These are phyloP conservation scores for Alternaria burnsii DNA, from an alignment of 2,329 filamentous ascomycete genomes.

Conservation along the genomic window DNA sequence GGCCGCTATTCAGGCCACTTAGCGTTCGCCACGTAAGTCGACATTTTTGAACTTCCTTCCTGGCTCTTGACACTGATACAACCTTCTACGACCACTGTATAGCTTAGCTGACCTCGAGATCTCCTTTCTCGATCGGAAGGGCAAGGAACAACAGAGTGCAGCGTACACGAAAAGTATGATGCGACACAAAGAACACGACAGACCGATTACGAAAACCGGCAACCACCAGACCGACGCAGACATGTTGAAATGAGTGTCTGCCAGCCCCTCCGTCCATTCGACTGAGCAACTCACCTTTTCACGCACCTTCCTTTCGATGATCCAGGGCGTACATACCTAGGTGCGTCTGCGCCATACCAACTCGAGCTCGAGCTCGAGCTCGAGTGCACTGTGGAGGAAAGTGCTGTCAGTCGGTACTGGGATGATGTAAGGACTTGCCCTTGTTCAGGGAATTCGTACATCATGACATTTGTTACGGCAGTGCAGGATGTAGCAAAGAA, in stretches of 20 bases:
- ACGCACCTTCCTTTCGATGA: background rate
- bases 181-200: slow-evolving; percentile 31
- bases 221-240: background rate
- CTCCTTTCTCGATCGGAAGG: slow-evolving; percentile 12
- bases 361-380: background rate
- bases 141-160: slow-evolving; percentile 19
- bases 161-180: slow-evolving; percentile 28
- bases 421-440: background rate
- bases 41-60: slow-evolving; percentile 29
- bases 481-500: background rate
- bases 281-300: background rate
- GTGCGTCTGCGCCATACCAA: background rate
- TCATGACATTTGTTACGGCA: background rate
- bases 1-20: slow-evolving; percentile 51
- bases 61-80: slow-evolving; percentile 33
- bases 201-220: slow-evolving; percentile 22
- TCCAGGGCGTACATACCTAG: background rate
- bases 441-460: background rate
- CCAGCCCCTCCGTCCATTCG: background rate
- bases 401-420: background rate
- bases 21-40: slow-evolving; percentile 53
- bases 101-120: slow-evolving; percentile 9
- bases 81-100: slow-evolving; percentile 19
- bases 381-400: background rate
- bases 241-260: background rate